These are phyloP conservation scores for Cercophora sp. DNA, from an alignment of 495 filamentous ascomycete genomes.

Conservation along the genomic window DNA sequence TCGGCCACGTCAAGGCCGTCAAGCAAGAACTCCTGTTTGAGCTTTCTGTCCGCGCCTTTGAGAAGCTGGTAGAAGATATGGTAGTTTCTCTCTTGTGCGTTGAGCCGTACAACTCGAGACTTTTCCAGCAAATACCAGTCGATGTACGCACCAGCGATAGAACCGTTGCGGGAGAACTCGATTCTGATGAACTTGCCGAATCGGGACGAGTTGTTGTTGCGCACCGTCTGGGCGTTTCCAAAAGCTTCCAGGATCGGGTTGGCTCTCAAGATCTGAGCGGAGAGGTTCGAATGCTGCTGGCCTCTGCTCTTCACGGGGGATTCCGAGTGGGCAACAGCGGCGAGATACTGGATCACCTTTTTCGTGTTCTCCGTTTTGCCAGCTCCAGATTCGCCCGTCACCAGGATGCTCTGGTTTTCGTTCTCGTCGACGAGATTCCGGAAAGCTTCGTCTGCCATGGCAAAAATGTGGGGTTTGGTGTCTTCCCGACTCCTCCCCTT, in stretches of 20 bases:
- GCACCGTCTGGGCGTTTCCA: conserved; percentile 94
- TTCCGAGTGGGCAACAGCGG: conserved; percentile 85
- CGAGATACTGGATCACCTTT: conserved; percentile 98
- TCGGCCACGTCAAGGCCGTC: conserved; percentile 70
- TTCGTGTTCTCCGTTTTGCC: conserved; percentile 99
- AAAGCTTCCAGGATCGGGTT: conserved; percentile 99
- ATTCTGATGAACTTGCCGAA: conserved; percentile 99
- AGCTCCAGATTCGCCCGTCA: conserved; percentile 97
- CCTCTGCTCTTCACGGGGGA: conserved; percentile 59
- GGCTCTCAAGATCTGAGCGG: conserved; percentile 91
- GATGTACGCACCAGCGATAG: conserved; percentile 93
- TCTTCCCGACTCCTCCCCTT: conserved; percentile 85
- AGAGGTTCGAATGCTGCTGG: conserved; percentile 78
- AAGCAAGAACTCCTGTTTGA: conserved; percentile 73
- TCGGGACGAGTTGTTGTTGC: conserved; percentile 97
- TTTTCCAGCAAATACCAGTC: conserved; percentile 99
- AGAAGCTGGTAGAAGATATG: conserved; percentile 97
- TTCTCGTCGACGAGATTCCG: conserved; percentile 93
- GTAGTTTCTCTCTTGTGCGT: conserved; percentile 86
- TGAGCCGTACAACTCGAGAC: conserved; percentile 87
- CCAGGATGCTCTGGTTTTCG: conserved; percentile 93
- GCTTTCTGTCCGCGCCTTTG: conserved; percentile 67
- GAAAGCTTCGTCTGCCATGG: conserved; percentile 97
- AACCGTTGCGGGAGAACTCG: conserved; percentile 84
- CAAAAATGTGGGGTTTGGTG: conserved; percentile 95